phyloP scores from a whole-genome alignment of 2,329 filamentous ascomycete genomes.

The Verticillium isaacii region DNA sequence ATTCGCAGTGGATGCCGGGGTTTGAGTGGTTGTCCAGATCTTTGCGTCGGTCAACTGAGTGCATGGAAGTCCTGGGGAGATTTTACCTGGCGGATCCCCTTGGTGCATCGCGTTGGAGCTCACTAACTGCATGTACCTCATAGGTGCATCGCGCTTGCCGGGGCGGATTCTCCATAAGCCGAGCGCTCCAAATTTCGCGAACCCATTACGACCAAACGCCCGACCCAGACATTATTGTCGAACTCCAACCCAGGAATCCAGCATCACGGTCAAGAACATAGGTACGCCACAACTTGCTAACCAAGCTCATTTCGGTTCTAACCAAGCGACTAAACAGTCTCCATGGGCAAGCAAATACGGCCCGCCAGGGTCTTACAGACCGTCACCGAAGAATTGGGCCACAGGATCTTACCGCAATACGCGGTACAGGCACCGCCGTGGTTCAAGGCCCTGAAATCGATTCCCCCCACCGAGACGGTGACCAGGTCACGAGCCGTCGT shows the following conservation, averaged over 20 bases:
- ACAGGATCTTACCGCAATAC: conserved; percentile 29
- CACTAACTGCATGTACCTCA: neutral
- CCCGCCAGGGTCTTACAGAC: conserved; percentile 43
- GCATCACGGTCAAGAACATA: neutral
- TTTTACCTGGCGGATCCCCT: neutral
- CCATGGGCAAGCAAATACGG: conserved; percentile 40
- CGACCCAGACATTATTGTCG: neutral
- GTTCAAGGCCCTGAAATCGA: conserved; percentile 44
- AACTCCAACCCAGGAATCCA: neutral
- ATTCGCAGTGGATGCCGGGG: neutral
- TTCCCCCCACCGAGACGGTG: conserved; percentile 55
- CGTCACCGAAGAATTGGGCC: conserved; percentile 37
- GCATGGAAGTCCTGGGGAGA: neutral
- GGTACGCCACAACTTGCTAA: neutral
- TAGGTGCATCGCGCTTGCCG: neutral
- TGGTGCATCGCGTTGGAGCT: neutral
- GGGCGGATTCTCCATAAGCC: neutral
- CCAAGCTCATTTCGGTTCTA: too few relatives aligned
- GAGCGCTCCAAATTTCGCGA: conserved; percentile 13
- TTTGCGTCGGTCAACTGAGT: conserved; percentile 6
- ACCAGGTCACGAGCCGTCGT: conserved; percentile 47
- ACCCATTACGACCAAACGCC: conserved; percentile 1
- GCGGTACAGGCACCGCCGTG: conserved; percentile 36
- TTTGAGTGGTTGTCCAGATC: neutral
- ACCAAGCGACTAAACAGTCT: conserved; percentile 1